These are phyloP conservation scores for Colletotrichum sp. DNA, from an alignment of 2,329 filamentous ascomycete genomes.

Conservation along the genomic window DNA sequence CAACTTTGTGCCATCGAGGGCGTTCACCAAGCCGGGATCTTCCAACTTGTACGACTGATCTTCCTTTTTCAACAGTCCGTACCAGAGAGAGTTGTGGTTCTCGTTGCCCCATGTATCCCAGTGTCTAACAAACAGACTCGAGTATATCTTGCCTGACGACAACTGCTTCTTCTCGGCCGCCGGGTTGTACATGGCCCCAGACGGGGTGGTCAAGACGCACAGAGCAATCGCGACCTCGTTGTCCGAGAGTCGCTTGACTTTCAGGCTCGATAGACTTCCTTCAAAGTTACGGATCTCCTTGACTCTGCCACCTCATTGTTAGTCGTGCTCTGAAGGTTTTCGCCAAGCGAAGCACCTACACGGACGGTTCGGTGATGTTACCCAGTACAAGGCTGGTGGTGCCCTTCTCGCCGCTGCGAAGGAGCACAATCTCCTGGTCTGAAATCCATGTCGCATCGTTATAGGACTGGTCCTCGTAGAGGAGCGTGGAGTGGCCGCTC, in stretches of 20 bases:
- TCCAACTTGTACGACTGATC: slow-evolving; percentile 46
- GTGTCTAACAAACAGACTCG: slow-evolving; percentile 77
- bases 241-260: slow-evolving; percentile 55
- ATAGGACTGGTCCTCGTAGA: slow-evolving; percentile 69
- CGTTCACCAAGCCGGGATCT: slow-evolving; percentile 60
- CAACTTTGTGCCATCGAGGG: slow-evolving; percentile 62
- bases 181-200: slow-evolving; percentile 73
- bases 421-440: slow-evolving; percentile 63
- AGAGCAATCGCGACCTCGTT: slow-evolving; percentile 59
- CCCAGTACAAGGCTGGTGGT: slow-evolving; percentile 51
- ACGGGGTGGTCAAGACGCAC: slow-evolving; percentile 69
- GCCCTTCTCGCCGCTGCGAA: slow-evolving; percentile 56
- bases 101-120: slow-evolving; percentile 80
- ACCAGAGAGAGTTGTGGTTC: slow-evolving; percentile 76
- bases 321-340: background rate
- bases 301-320: slow-evolving; percentile 10
- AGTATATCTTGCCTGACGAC: slow-evolving; percentile 74
- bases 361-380: slow-evolving; percentile 37
- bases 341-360: slow-evolving; percentile 36
- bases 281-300: slow-evolving; percentile 54
- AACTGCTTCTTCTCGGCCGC: slow-evolving; percentile 62
- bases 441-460: slow-evolving; percentile 80
- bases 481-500: slow-evolving; percentile 66
- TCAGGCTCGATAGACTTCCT: slow-evolving; percentile 63
- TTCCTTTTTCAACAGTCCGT: slow-evolving; percentile 62